A percentile compares a stretch with the other conserved stretches of the same genome.
Evolutionary conservation across 2,329 filamentous ascomycete genomes (phyloP).

Genomic region (Bipolaris victoriae): DNA sequence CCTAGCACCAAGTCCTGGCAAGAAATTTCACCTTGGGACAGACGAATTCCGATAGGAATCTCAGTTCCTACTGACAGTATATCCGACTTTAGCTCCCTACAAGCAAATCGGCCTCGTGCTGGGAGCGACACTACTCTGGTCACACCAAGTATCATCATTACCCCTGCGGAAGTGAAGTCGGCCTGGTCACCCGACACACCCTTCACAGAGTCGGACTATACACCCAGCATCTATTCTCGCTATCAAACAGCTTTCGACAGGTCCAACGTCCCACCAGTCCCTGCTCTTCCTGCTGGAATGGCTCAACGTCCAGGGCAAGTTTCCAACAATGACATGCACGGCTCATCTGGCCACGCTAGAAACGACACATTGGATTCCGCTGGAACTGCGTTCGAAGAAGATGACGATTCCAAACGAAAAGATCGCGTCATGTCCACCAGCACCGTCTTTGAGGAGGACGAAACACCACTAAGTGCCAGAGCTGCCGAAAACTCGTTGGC

Average conservation of each 20-base stretch:
- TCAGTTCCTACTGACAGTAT: conserved; percentile 64
- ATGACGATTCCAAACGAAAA: conserved; percentile 52
- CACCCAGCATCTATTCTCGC: conserved; percentile 69
- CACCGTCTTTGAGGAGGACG: conserved; percentile 75
- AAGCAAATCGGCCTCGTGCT: conserved; percentile 45
- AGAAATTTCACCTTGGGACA: conserved; percentile 70
- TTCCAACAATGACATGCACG: background rate
- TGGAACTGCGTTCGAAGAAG: conserved; percentile 55
- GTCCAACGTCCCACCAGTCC: conserved; percentile 59
- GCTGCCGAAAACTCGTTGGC: conserved; percentile 42
- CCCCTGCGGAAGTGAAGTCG: conserved; percentile 57
- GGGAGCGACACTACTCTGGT: conserved; percentile 44
- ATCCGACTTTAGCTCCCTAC: conserved; percentile 47
- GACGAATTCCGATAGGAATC: conserved; percentile 76
- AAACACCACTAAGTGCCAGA: conserved; percentile 43
- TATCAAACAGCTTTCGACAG: conserved; percentile 51
- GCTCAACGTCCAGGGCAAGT: conserved; percentile 15
- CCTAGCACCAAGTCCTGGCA: conserved; percentile 42
- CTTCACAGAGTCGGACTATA: conserved; percentile 60
- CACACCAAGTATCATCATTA: conserved; percentile 61
- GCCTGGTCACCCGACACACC: conserved; percentile 68
- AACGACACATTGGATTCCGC: conserved; percentile 46
- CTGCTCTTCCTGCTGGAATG: conserved; percentile 39
- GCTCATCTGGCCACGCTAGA: conserved; percentile 26
- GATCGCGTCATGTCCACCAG: conserved; percentile 60